Evolutionary conservation across 768 basidiomycete genomes (phyloP), one percentile per base, ranked within the genome.

Genomic region (Roridomyces roridus): DNA sequence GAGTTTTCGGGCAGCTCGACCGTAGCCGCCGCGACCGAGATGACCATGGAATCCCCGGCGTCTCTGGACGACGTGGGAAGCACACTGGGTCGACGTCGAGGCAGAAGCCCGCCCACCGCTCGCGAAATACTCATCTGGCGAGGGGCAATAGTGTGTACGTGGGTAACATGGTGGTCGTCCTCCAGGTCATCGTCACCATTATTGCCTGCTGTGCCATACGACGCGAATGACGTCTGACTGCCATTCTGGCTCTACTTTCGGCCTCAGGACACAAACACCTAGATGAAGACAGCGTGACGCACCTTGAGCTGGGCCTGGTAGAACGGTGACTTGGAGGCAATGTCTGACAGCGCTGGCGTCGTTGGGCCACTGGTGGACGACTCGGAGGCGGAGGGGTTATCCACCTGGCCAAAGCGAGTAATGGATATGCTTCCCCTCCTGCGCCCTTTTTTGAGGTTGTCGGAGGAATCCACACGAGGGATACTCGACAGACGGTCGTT

Each of bases 401-500:
- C 55, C 44, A 86, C 85, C 78, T 85, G 80, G 24, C 87, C 86
- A 60, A 86, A 84, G 17, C 83, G 76, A 50, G 84, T 83, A 39
- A 88, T 76, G 1, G 85, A 86, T 34, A 88, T 76, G 48, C 82
- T 85, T 17, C 80, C 80, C 43, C 79, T 71, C 54, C 79, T 74
- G 40, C 75, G 72, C 36, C 70, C 69, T 46, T 74, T 79, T n/a
- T 31, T 53, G n/a, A 62, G 34, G 63, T 66, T 62, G 65, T 72
- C 51, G 29, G 69, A 36, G 50, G 65, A 58, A 65, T 67, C 60
- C 48, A 60, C 44, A 41, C 63, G 39, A 52, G 67, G 51, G 43
- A 46, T 47, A 60, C 51, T 57, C 3, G 64, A 43, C 9, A 47
- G 35, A 20, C 66, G 66, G 14, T 59, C 63, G 11, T 57, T 49